phyloP scores from a whole-genome alignment of 495 filamentous ascomycete genomes.

The Staphylotrichum longicolle region DNA sequence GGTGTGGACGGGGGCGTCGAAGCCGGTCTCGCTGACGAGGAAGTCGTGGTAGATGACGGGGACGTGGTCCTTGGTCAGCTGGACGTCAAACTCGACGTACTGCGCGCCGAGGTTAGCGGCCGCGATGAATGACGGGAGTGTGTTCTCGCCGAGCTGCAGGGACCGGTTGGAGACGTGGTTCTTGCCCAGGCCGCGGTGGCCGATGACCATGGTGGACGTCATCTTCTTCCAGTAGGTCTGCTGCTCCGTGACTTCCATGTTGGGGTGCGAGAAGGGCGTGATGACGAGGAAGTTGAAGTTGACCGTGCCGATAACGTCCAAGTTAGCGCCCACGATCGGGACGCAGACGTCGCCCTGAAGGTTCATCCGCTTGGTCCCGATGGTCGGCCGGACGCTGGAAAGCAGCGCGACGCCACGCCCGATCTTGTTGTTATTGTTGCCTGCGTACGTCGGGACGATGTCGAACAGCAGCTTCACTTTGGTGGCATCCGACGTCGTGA shows the following conservation, averaged over 20 bases:
- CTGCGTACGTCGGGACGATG: conserved; percentile 94
- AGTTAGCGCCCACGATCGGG: conserved; percentile 75
- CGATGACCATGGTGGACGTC: conserved; percentile 78
- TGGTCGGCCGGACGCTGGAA: conserved; percentile 72
- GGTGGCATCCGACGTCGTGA: conserved; percentile 70
- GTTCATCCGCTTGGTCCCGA: conserved; percentile 76
- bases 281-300: conserved; percentile 97
- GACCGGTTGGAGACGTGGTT: conserved; percentile 79
- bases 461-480: conserved; percentile 92
- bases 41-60: conserved; percentile 99
- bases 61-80: conserved; percentile 97
- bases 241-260: conserved; percentile 83
- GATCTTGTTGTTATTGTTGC: conserved; percentile 79
- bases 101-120: conserved; percentile 89
- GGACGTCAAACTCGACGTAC: conserved; percentile 94
- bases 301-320: conserved; percentile 89
- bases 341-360: conserved; percentile 91
- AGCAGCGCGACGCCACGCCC: conserved; percentile 91
- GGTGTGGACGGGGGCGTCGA: conserved; percentile 94
- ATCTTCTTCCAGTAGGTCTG: conserved; percentile 91
- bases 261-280: conserved; percentile 89
- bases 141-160: conserved; percentile 94
- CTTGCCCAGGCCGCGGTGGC: conserved; percentile 91
- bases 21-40: conserved; percentile 95
- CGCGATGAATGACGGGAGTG: conserved; percentile 89